A percentile compares a stretch with the other conserved stretches of the same genome.
Conservation (phyloP, 495 filamentous ascomycete species). For the Hypoxylon trugodes region DNA sequence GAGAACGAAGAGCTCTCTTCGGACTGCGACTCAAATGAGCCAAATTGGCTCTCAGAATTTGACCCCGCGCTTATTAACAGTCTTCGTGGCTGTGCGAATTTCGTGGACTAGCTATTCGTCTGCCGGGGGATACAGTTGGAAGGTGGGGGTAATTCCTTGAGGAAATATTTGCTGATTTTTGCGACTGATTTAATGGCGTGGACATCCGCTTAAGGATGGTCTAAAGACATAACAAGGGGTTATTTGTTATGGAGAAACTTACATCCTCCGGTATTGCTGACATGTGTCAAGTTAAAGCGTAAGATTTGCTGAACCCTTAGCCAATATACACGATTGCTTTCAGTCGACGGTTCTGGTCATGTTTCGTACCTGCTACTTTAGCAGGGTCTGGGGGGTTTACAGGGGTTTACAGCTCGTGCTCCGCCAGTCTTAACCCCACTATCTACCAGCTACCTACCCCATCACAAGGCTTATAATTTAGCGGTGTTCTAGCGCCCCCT, state of each 20-base stretch:
- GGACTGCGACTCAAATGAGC: constrained; percentile 33
- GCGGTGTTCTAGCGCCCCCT: too few species aligned
- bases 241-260: background rate
- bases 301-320: background rate
- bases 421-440: too few species aligned
- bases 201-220: background rate
- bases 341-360: background rate
- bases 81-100: constrained; percentile 59
- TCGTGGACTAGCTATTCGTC: constrained; percentile 46
- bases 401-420: background rate
- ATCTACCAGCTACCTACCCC: too few species aligned
- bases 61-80: constrained; percentile 57
- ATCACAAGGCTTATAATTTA: too few species aligned
- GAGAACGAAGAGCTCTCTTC: constrained; percentile 6
- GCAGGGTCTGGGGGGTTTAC: too few species aligned
- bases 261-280: background rate
- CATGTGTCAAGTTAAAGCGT: background rate
- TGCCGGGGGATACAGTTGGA: background rate
- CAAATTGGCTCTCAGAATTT: constrained; percentile 58
- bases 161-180: background rate
- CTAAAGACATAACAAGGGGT: background rate
- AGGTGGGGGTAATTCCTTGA: background rate
- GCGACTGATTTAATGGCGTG: background rate
- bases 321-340: background rate
- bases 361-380: background rate